Evolutionary conservation across 2,329 filamentous ascomycete species (phyloP).

Genomic region (Microdochium paspali): DNA sequence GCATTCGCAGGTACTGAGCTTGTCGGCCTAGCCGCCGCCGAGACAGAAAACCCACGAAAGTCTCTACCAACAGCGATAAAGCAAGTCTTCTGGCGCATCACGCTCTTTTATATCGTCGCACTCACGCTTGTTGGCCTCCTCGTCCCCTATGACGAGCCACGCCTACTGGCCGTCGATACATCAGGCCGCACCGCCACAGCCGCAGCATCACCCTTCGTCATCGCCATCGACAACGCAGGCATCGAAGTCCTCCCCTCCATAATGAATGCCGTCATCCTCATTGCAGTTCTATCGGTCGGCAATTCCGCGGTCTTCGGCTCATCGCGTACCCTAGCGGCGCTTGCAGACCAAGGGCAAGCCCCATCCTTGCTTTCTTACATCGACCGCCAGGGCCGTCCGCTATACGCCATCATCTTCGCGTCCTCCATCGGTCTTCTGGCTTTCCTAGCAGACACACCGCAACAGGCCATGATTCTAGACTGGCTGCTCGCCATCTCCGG

Average conservation of each 20-base stretch:
- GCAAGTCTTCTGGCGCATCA: conserved; percentile 92
- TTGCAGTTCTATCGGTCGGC: conserved; percentile 82
- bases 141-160: conserved; percentile 60
- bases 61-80: conserved; percentile 80
- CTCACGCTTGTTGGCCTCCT: conserved; percentile 74
- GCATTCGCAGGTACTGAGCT: conserved; percentile 69
- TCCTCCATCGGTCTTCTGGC: conserved; percentile 62
- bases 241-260: conserved; percentile 75
- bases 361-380: conserved; percentile 71
- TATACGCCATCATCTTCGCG: conserved; percentile 62
- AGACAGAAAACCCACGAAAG: conserved; percentile 71
- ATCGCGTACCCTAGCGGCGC: conserved; percentile 78
- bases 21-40: conserved; percentile 67
- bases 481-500: conserved; percentile 75
- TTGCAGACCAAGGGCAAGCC: conserved; percentile 81
- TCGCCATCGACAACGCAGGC: conserved; percentile 74
- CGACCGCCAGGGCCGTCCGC: conserved; percentile 71
- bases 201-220: conserved; percentile 81
- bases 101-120: conserved; percentile 80
- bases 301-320: conserved; percentile 90
- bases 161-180: conserved; percentile 47
- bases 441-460: conserved; percentile 60
- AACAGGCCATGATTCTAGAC: conserved; percentile 56
- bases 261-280: conserved; percentile 92
- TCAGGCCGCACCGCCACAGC: conserved; percentile 30